Base-by-base conservation (phyloP, 345 rosid species). In the Pugionium cornutum region DNA sequence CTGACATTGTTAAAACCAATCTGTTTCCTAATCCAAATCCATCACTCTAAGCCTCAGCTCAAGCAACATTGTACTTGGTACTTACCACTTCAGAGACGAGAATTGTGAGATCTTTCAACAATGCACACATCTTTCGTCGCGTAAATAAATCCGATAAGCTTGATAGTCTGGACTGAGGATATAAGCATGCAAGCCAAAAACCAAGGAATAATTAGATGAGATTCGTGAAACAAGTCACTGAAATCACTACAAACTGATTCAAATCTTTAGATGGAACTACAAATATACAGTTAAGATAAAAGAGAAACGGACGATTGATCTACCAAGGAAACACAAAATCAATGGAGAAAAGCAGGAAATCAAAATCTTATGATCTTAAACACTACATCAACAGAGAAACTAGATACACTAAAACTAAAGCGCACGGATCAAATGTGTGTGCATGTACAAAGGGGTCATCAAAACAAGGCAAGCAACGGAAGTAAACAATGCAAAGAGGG, bases 371-470 rank as follows among this genome's bases (percentile, higher is more conserved):
- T 27, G 44, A 54, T 54, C 50, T 10, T 4, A 25, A 54, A 25
- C 44, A 46, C 7, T 7, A 4, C 0, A 47, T 32, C 32, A 2
- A 7, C 37, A n/a, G 62, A 53, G 55, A 62, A 4, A n/a, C 10
- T 5, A 7, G 2, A 43, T 28, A 45, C 18, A 39, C 2, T 5
- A 18, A 18, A 18, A 39, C 2, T 5, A 18, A 18, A 18, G 18
- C 18, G 31, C 44, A 40, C 1, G 4, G 44, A 62, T 54, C 5
- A 31, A 46, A 31, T 9, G 65, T 2, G 34, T 47, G 28, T 71
- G 75, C 75, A 71, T 71, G 75, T 28, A 39, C 1, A 48, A 71
- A 18, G 18, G 18, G 44, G 41, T 62, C 64, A 71, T 48, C 53
- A 56, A 41, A 56, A 56, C 69, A 65, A 64, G 58, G 64, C 43